Evolutionary conservation across 495 filamentous ascomycete species (phyloP).

Genomic region (Lichenothelia convexa): DNA sequence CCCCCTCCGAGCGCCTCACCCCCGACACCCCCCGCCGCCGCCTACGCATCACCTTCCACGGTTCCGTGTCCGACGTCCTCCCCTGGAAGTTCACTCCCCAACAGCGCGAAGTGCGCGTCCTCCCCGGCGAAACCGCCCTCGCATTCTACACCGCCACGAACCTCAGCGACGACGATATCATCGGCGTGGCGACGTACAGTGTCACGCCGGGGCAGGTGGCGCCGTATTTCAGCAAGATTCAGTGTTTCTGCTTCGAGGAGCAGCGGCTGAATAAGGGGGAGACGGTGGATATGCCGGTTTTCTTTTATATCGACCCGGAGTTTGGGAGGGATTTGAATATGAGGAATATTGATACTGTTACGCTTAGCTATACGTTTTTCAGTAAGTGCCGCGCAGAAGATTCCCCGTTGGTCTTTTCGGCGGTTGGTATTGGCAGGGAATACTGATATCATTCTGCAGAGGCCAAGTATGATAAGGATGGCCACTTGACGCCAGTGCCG

Average conservation of each 20-base stretch:
- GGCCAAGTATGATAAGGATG: constrained; percentile 24
- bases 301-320: constrained; percentile 97
- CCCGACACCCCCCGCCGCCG: constrained; percentile 69
- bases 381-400: constrained; percentile 51
- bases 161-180: constrained; percentile 62
- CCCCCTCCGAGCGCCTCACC: constrained; percentile 51
- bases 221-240: constrained; percentile 98
- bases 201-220: constrained; percentile 92
- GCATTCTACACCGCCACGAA: constrained; percentile 98
- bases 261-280: constrained; percentile 88
- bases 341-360: constrained; percentile 86
- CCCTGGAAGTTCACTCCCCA: constrained; percentile 97
- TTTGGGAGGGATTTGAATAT: constrained; percentile 81
- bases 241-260: constrained; percentile 99
- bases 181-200: constrained; percentile 93
- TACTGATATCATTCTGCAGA: constrained; percentile 10
- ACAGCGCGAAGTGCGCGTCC: constrained; percentile 86
- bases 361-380: constrained; percentile 94
- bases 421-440: not conserved
- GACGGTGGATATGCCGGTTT: constrained; percentile 98
- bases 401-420: not conserved
- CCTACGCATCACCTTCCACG: constrained; percentile 89
- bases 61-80: constrained; percentile 82
- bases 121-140: constrained; percentile 90
- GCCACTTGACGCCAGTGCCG: constrained; percentile 22